Evolutionary conservation across 2,329 filamentous ascomycete genomes (phyloP).

Genomic region (Bipolaris gigantea): DNA sequence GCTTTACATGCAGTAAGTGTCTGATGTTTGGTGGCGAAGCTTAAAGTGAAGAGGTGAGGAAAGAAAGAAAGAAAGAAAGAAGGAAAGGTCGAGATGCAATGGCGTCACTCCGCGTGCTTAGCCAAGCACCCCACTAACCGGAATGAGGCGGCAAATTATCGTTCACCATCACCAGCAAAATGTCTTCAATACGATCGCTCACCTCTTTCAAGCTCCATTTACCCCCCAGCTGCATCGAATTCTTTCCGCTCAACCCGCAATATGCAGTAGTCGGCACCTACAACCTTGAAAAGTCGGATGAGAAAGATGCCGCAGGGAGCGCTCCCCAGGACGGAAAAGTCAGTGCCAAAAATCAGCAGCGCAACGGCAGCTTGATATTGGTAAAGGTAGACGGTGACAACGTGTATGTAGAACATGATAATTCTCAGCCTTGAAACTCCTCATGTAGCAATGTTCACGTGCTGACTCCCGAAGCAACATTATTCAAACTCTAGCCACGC

Average conservation of each 20-base stretch:
- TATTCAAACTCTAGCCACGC: constrained; percentile 63
- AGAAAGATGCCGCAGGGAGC: constrained; percentile 21
- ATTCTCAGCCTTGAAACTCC: no score
- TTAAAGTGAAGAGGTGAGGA: background rate
- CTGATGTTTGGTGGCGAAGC: background rate
- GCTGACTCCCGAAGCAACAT: constrained; percentile 31
- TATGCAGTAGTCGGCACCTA: constrained; percentile 86
- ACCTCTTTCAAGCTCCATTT: constrained; percentile 61
- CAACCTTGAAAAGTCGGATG: constrained; percentile 62
- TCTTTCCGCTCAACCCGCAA: constrained; percentile 63
- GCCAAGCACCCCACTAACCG: constrained; percentile 22
- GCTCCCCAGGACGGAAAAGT: constrained; percentile 22
- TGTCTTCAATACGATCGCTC: constrained; percentile 48
- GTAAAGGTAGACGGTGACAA: constrained; percentile 58
- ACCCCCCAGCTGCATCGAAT: constrained; percentile 78
- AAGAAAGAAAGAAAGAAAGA: background rate
- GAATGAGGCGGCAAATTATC: constrained; percentile 12
- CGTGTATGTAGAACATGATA: constrained; percentile 56
- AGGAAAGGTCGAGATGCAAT: background rate
- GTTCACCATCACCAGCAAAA: constrained; percentile 14
- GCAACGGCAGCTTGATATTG: constrained; percentile 73
- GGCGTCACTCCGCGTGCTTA: constrained; percentile 13
- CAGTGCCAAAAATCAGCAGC: constrained; percentile 56
- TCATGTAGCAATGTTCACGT: background rate
- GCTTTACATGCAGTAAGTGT: background rate